A percentile compares a stretch with the other conserved stretches of the same genome.
Evolutionary conservation across 257 asterid species (phyloP).

Genomic region (Solanum gandarillasii): DNA sequence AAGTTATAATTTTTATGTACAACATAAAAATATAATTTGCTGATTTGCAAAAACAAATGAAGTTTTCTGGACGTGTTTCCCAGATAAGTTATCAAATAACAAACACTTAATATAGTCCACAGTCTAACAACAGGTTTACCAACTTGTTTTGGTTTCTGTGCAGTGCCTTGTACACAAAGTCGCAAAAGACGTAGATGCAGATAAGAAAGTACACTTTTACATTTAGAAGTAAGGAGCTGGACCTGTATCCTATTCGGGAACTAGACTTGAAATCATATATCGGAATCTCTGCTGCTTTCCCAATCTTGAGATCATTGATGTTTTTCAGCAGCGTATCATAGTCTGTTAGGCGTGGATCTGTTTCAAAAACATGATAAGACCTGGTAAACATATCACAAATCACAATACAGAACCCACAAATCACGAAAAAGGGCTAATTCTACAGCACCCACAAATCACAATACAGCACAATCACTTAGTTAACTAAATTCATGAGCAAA

Average conservation of each 20-base stretch:
- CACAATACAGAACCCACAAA: not conserved
- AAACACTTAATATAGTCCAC: not conserved
- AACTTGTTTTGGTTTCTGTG: not conserved
- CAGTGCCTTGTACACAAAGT: not conserved
- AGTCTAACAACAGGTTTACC: not conserved
- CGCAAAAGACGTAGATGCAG: not conserved
- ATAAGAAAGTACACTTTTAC: not conserved
- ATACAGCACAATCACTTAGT: not conserved
- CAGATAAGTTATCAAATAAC: not conserved
- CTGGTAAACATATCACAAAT: not conserved
- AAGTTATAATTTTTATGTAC: not conserved
- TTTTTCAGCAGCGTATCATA: conserved; percentile 85
- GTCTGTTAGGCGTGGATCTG: conserved; percentile 99
- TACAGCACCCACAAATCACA: not conserved
- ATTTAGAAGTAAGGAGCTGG: not conserved
- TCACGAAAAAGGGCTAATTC: not conserved
- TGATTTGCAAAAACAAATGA: not conserved
- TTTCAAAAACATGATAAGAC: conserved; percentile 3
- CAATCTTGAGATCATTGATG: conserved; percentile 71
- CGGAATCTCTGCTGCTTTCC: conserved; percentile 70
- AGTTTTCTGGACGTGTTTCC: not conserved
- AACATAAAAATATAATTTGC: not conserved
- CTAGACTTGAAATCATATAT: conserved; percentile 96
- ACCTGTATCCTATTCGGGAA: conserved; percentile 96
- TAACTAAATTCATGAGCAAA: not conserved